Conservation (phyloP, 441 rosid species). For the Breynia disticha region DNA sequence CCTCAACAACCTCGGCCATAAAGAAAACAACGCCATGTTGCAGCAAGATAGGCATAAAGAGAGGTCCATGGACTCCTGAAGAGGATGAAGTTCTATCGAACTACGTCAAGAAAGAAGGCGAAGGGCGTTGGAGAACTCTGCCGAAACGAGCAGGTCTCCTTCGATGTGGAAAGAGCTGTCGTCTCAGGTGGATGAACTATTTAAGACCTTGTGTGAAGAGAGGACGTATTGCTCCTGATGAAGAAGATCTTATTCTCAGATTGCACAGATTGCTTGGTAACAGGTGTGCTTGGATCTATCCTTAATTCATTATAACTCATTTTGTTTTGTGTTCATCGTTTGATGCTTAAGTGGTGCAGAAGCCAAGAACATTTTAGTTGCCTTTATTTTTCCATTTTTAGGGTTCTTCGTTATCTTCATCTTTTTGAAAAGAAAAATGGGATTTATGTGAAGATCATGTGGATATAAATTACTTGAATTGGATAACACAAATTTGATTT, state of each 20-base stretch:
- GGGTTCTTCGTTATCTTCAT: no score
- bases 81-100: conserved; percentile 48
- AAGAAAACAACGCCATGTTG: conserved; percentile 30
- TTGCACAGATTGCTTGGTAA: conserved; percentile 68
- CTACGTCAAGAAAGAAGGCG: conserved; percentile 53
- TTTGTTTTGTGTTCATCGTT: no score
- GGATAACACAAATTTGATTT: no score
- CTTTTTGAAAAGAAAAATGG: no score
- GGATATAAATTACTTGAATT: no score
- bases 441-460: no score
- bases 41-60: conserved; percentile 45
- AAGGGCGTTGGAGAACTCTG: conserved; percentile 58
- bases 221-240: conserved; percentile 59
- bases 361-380: no score
- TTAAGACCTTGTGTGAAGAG: conserved; percentile 61
- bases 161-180: conserved; percentile 69
- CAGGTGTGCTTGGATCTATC: conserved; percentile 24
- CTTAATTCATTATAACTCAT: not conserved
- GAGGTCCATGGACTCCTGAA: conserved; percentile 69
- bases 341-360: no score
- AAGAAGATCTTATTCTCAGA: conserved; percentile 73
- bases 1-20: not conserved
- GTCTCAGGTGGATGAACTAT: conserved; percentile 75
- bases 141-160: conserved; percentile 63
- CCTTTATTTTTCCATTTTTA: no score